Evolutionary conservation across 768 basidiomycete species (phyloP), one percentile per base, ranked within the genome.

Genomic region (Piloderma croceum): DNA sequence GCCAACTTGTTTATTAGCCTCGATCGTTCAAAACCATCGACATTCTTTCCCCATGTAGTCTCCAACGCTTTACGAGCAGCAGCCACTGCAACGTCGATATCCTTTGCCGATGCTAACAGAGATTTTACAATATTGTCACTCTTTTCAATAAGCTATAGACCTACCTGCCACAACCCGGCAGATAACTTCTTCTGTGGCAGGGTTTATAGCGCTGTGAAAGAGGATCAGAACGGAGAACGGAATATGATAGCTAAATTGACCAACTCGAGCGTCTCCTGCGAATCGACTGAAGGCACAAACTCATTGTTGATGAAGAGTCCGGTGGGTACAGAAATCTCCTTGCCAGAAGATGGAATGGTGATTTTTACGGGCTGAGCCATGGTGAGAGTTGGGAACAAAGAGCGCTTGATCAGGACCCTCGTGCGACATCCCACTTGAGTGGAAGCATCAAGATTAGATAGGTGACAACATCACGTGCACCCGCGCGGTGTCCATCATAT

Each of bases 241-340:
- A 18, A 47, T 18, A 42, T 17, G 12, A 12, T 10, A 41, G 17
- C n/a, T 18, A 34, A 7, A 36, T 0, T 36, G 31, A 60, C 78
- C 49, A 50, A 87, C 85, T 74, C 57, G 56, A 90, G 77, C 32
- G 70, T 58, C 41, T 84, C 82, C 11, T 65, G 54, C 23, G 79
- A 83, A 51, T 87, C 83, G 19, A 73, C 70, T 5, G 85, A 87
- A n/a, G 78, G 59, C 21, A 88, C 83, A 53, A 90, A 93, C 56
- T 90, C 75, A 58, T 89, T 90, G 69, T 92, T 81, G 64, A 97
- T 92, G 68, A 89, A 97, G 19, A 94, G 71, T 13, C 90, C 90
- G 6, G 86, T 89, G 7, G 82, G 81, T 25, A 92, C 70, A 24
- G 67, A 66, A 36, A 89, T 67, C 52, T 66, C 56, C 58, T 74